These are phyloP conservation scores for Plasmodium sp. DNA, from an alignment of 169 alveolate genomes.

Conservation along the genomic window DNA sequence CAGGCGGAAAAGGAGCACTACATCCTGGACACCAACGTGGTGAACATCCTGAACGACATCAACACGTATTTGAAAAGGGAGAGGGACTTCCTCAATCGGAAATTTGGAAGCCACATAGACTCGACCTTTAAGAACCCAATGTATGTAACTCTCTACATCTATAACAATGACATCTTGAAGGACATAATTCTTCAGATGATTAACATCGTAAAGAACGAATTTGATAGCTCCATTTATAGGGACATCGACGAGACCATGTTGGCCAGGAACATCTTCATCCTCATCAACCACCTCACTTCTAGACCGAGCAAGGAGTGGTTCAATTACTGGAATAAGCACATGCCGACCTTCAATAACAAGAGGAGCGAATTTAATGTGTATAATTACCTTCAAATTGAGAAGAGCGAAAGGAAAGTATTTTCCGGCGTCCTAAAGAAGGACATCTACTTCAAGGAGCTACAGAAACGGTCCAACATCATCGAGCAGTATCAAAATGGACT, in stretches of 20 bases:
- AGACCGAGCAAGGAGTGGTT: slow-evolving; percentile 68
- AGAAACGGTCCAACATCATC: slow-evolving; percentile 56
- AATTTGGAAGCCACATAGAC: slow-evolving; percentile 41
- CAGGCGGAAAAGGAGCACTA: slow-evolving; percentile 31
- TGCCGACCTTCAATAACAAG: slow-evolving; percentile 49
- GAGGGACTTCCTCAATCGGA: slow-evolving; percentile 42
- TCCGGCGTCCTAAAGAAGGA: slow-evolving; percentile 33
- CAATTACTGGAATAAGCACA: slow-evolving; percentile 51
- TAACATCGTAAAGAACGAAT: slow-evolving; percentile 35
- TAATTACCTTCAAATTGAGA: slow-evolving; percentile 35
- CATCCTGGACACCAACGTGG: slow-evolving; percentile 35
- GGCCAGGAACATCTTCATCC: slow-evolving; percentile 14
- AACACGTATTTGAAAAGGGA: slow-evolving; percentile 54
- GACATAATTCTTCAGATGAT: slow-evolving; percentile 44
- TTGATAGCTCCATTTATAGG: slow-evolving; percentile 44
- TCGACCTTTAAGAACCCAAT: slow-evolving; percentile 67
- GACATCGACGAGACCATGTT: slow-evolving; percentile 42
- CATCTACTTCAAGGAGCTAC: slow-evolving; percentile 52
- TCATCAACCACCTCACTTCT: slow-evolving; percentile 31
- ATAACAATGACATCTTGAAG: slow-evolving; percentile 33
- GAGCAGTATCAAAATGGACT: slow-evolving; percentile 64
- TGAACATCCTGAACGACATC: slow-evolving; percentile 36
- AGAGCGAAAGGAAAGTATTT: slow-evolving; percentile 29
- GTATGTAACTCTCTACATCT: slow-evolving; percentile 59
- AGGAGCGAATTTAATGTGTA: slow-evolving; percentile 43